Evolutionary conservation across 805 yeast genomes (phyloP).

Genomic region (Wickerhamiella kazuoi): DNA sequence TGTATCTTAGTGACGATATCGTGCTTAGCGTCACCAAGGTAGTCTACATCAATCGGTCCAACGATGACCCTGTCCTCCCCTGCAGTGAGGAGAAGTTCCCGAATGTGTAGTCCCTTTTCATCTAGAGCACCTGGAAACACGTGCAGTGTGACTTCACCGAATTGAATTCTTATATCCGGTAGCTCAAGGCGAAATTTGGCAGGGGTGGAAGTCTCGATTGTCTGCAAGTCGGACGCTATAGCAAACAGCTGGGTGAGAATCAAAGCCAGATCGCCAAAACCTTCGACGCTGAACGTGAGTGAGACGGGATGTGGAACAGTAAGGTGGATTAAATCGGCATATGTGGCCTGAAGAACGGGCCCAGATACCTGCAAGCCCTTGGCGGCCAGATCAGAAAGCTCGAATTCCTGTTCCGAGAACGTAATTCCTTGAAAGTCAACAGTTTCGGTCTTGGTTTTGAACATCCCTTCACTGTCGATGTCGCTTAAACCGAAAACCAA

Average conservation of each 20-base stretch:
- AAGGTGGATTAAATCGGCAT: background rate
- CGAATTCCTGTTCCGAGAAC: background rate
- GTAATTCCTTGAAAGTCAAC: background rate
- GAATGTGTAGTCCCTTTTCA: constrained; percentile 2
- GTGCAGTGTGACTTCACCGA: constrained; percentile 9
- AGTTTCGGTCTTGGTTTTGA: background rate
- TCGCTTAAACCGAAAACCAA: background rate
- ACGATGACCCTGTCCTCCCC: background rate
- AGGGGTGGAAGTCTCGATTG: constrained; percentile 9
- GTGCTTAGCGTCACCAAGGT: background rate
- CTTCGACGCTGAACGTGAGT: background rate
- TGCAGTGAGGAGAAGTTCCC: constrained; percentile 9
- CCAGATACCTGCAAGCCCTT: constrained; percentile 7
- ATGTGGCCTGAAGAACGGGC: constrained; percentile 6
- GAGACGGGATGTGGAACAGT: constrained; percentile 3
- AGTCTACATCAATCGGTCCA: background rate
- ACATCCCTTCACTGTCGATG: background rate
- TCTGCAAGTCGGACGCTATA: background rate
- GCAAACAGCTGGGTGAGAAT: background rate
- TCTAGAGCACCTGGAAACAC: constrained; percentile 8
- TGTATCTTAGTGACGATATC: background rate
- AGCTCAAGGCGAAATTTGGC: constrained; percentile 7
- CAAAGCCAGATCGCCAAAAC: background rate
- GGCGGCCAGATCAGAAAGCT: constrained; percentile 1
- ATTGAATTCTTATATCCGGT: constrained; percentile 10